A percentile compares a stretch with the other conserved stretches of the same genome.
Conservation (phyloP, 2,329 filamentous ascomycete species). For the Cercospora janseana region DNA sequence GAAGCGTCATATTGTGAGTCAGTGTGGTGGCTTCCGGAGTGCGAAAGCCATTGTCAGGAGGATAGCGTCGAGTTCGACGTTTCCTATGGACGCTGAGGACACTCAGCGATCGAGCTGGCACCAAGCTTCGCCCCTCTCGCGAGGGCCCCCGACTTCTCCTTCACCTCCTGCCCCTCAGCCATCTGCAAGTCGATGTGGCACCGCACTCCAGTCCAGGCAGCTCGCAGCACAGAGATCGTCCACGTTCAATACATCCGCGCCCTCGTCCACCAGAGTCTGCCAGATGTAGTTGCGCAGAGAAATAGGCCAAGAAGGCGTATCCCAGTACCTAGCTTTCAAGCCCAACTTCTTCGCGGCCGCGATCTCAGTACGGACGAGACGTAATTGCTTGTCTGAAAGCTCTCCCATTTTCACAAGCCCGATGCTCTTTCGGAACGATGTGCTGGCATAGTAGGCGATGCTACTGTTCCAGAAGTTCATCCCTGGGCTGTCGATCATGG, state of each 20-base stretch:
- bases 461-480: background rate
- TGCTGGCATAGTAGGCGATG: background rate
- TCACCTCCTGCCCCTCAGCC: background rate
- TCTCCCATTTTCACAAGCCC: background rate
- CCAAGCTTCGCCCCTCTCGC: too few species aligned
- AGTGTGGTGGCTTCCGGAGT: too few species aligned
- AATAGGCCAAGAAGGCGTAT: background rate
- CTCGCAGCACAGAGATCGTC: background rate
- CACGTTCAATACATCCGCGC: background rate
- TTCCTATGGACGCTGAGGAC: too few species aligned
- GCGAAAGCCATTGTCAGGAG: too few species aligned
- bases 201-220: background rate
- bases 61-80: too few species aligned
- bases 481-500: background rate
- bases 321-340: background rate
- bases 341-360: background rate
- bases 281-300: background rate
- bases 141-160: background rate
- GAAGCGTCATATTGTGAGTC: too few species aligned
- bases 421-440: background rate
- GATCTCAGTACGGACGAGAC: background rate
- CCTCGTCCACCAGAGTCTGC: background rate
- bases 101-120: too few species aligned
- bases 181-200: background rate
- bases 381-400: background rate